Conservation (phyloP, 192 early-diverging fungal species). For the Irineochytrium annulatum region DNA sequence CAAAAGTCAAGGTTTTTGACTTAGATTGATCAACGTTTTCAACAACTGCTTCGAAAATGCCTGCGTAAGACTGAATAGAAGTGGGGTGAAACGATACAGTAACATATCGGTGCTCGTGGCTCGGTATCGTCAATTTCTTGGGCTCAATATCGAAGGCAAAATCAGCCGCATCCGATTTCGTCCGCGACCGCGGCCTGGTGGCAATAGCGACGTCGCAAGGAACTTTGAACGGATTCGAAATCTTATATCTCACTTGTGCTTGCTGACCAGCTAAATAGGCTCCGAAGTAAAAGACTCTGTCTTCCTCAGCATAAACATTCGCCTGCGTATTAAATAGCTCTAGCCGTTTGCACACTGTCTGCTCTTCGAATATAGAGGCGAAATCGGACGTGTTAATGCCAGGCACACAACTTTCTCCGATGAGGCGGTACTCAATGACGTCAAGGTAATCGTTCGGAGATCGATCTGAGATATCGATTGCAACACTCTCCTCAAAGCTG, state of each 20-base stretch:
- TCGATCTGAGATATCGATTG: constrained; percentile 55
- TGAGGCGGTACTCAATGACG: constrained; percentile 48
- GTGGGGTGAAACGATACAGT: constrained; percentile 56
- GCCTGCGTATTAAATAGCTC: constrained; percentile 50
- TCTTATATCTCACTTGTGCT: constrained; percentile 53
- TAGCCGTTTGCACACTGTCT: constrained; percentile 54
- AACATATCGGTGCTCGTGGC: constrained; percentile 54
- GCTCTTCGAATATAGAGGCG: constrained; percentile 60
- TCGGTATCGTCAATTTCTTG: constrained; percentile 51
- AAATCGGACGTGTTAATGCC: constrained; percentile 59
- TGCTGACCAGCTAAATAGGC: constrained; percentile 54
- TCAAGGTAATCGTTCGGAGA: constrained; percentile 43
- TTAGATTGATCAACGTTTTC: constrained; percentile 51
- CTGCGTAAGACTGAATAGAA: constrained; percentile 53
- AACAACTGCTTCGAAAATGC: constrained; percentile 57
- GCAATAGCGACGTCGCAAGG: constrained; percentile 49
- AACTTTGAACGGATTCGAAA: constrained; percentile 61
- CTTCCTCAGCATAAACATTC: constrained; percentile 63
- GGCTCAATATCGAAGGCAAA: constrained; percentile 63
- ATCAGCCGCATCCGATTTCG: constrained; percentile 45
- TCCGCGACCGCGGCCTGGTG: constrained; percentile 45
- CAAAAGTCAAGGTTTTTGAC: constrained; percentile 47
- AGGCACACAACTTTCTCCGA: constrained; percentile 57
- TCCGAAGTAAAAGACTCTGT: constrained; percentile 57
- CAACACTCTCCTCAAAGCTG: constrained; percentile 54